A percentile compares a stretch with the other conserved stretches of the same genome.
Conservation (phyloP, 352 stramenopile species). For the Phytophthora parvispora region DNA sequence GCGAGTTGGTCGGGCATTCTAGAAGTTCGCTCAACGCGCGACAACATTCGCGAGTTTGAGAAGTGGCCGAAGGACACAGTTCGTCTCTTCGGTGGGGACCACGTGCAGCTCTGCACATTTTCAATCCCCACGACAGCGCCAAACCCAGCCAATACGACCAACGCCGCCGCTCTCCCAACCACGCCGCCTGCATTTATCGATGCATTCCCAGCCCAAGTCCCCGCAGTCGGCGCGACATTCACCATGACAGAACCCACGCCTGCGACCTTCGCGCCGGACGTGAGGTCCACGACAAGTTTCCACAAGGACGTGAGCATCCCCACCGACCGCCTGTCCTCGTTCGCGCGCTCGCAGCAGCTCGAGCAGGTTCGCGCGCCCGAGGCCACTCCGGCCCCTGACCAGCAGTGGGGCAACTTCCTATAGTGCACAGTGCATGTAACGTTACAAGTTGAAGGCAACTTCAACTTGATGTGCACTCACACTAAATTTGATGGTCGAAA, state of each 20-base stretch:
- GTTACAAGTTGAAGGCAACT: constrained; percentile 30
- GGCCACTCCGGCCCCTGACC: constrained; percentile 7
- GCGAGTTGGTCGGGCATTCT: constrained; percentile 47
- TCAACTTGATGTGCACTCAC: constrained; percentile 30
- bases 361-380: constrained; percentile 27
- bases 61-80: constrained; percentile 48
- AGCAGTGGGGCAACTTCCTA: constrained; percentile 30
- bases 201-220: background rate
- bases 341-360: constrained; percentile 14
- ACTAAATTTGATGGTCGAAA: constrained; percentile 11
- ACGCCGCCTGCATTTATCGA: background rate
- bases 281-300: constrained; percentile 27
- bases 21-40: constrained; percentile 62
- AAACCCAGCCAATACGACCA: constrained; percentile 1
- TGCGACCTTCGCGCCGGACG: constrained; percentile 15
- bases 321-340: constrained; percentile 20
- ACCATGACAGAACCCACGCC: background rate
- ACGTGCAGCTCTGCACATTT: constrained; percentile 20
- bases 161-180: background rate
- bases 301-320: constrained; percentile 24
- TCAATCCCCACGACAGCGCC: background rate
- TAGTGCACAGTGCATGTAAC: constrained; percentile 9
- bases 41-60: constrained; percentile 54
- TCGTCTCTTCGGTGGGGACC: constrained; percentile 46
- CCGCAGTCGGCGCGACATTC: background rate